Base-by-base conservation (phyloP, 208 protist species). In the Balamuthia mandrillaris region DNA sequence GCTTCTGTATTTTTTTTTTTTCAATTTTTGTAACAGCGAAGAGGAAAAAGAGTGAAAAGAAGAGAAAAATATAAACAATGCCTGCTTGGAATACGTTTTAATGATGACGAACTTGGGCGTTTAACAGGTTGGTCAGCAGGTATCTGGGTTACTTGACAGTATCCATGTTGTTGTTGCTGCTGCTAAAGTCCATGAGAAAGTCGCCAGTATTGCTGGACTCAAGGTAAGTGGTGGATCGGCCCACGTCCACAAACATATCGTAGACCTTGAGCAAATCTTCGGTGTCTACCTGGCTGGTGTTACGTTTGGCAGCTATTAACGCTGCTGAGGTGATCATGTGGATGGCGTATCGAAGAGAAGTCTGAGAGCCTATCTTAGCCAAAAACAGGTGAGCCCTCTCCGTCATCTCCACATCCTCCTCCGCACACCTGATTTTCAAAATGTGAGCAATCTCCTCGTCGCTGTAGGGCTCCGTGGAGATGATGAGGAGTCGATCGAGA, bases 401-500 rank as follows among this genome's bases (percentile, higher is more conserved):
- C 27, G 94, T 93, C 90, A 99, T 96, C 84, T 98, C 95, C 0
- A 99, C 98, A 83, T 99, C 97, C 87, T 99, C 99, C 90, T 99
- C 98, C 86, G 99, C 97, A 86, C 95, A 97, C 51, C 98, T 91
- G 72, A 99, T 98, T 45, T 94, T 75, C 47, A 99, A 95, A 88
- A 99, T 99, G 86, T 98, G 93, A 35, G 88, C 78, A 18, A 99
- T 90, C 88, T 99, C 98, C 70, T 95, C 91, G 78, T 96, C 90
- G 10, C 91, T 91, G 92, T 99, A 99, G n/a, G 94, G 86, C 74
- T 92, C 88, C 7, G 98, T 99, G 39, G 95, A 93, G 88, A 99
- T 98, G 88, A 99, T 99, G 5, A 99, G 91, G 78, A 99, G 94
- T 54, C 99, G 95, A 86, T 99, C 98, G 18, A 99, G 94, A n/a